Percentiles rank a stretch among this genome's conserved stretches.
These are phyloP conservation scores for Cladosporium sp. DNA, from an alignment of 2,329 filamentous ascomycete species.

Conservation along the genomic window DNA sequence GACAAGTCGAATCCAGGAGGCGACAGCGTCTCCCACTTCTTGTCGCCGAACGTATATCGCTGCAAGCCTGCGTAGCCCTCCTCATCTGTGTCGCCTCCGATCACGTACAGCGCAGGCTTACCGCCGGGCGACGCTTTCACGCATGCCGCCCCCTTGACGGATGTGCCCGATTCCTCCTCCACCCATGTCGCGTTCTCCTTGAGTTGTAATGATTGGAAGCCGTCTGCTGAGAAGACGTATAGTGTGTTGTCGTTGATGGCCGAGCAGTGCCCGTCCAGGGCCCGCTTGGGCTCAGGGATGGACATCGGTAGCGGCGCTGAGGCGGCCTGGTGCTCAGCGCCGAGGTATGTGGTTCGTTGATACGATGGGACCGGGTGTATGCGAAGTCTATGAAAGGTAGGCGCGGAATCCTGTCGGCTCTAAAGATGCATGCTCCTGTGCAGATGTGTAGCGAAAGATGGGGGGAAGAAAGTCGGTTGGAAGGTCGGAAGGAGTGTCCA, in stretches of 20 bases:
- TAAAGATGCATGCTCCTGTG: conserved; percentile 7
- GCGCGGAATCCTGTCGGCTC: conserved; percentile 9
- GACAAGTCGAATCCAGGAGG: conserved; percentile 51
- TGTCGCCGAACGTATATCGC: conserved; percentile 52
- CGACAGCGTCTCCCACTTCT: conserved; percentile 53
- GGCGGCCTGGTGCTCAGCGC: conserved; percentile 12
- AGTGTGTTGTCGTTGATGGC: conserved; percentile 74
- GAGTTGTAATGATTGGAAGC: conserved; percentile 69
- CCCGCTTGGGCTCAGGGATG: conserved; percentile 61
- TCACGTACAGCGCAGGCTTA: conserved; percentile 62
- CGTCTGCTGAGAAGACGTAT: conserved; percentile 71
- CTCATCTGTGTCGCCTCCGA: conserved; percentile 58
- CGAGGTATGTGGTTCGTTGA: conserved; percentile 1
- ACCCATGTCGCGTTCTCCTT: conserved; percentile 66
- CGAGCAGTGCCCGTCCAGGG: conserved; percentile 73
- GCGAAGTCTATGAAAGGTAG: conserved; percentile 1
- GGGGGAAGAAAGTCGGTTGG: neutral
- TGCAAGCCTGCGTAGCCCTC: conserved; percentile 69
- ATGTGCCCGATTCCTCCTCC: conserved; percentile 56
- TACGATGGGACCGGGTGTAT: conserved; percentile 4
- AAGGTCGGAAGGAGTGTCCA: conserved; percentile 3
- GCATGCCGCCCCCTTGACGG: conserved; percentile 70
- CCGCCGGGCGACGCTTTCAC: conserved; percentile 59
- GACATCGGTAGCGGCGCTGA: conserved; percentile 49
- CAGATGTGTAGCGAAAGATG: neutral